phyloP scores from a whole-genome alignment of 495 filamentous ascomycete species.

The Neurospora africana region DNA sequence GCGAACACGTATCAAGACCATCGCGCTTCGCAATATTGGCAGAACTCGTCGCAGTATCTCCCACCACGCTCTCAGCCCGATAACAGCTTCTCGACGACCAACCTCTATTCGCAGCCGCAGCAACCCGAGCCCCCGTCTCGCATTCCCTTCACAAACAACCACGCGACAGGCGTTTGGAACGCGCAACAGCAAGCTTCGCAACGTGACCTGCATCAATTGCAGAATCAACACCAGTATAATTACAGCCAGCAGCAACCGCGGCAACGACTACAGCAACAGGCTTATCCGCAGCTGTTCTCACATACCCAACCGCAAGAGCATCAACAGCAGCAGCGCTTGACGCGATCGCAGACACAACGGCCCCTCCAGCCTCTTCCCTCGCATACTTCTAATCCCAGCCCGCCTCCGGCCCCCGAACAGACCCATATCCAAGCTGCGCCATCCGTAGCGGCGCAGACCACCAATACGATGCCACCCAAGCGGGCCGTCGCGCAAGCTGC shows the following conservation, averaged over 20 bases:
- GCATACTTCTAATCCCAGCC: neutral
- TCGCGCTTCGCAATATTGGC: neutral
- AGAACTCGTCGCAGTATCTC: neutral
- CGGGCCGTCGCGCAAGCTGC: slow-evolving; percentile 20
- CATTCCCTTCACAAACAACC: neutral
- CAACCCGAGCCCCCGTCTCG: neutral
- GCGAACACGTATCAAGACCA: slow-evolving; percentile 3
- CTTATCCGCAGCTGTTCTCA: slow-evolving; percentile 3
- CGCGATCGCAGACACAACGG: neutral
- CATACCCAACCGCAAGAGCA: slow-evolving; percentile 1
- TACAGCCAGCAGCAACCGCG: neutral
- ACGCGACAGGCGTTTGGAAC: neutral
- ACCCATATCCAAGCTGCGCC: neutral
- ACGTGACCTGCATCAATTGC: neutral
- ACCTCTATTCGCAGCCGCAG: neutral
- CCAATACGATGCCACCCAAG: slow-evolving; percentile 32
- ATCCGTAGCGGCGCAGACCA: neutral
- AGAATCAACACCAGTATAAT: neutral
- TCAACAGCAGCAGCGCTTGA: slow-evolving; percentile 3
- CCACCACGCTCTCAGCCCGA: neutral
- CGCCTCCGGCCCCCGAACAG: neutral
- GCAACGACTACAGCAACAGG: slow-evolving; percentile 9
- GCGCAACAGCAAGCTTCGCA: neutral
- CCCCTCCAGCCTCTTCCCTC: neutral
- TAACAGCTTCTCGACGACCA: neutral